Base-by-base conservation (phyloP, 2,329 filamentous ascomycete species). In the Escovopsis weberi region DNA sequence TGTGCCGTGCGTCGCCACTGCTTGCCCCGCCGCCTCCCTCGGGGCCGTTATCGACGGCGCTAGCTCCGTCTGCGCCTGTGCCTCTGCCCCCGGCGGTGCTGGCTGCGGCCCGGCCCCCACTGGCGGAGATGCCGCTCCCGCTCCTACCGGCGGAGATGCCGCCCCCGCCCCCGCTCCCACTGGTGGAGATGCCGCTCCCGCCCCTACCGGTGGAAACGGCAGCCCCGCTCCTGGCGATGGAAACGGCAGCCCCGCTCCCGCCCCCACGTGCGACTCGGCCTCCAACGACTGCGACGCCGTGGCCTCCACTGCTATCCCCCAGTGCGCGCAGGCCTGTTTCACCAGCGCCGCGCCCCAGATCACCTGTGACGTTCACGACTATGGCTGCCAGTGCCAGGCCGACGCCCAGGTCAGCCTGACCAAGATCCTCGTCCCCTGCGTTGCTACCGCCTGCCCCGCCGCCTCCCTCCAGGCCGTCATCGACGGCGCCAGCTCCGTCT, bases 301-400 rank as follows among this genome's bases (percentile, higher is more conserved):
- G 3, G 54, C 53, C 12, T 49, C 44, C 28, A 47, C 51, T 11
- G 53, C 51, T 6, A 46, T 57, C 12, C 55, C 54, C 5, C 39
- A 45, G 9, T 57, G 54, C 30, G 55, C 55, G 6, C 51, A 54
- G 26, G 33, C 44, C 6, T 58, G 56, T 45, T 58, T 58, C 45
- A 37, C 45, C 4, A 51, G 50, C 6, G 48, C 49, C 12, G 53
- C 52, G 1, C 54, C 55, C 1, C 35, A 41, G 0, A 50, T 57
- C 8, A 51, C 52, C 9, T 58, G 56, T 43, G 48, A 46, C n/a
- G 46, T 52, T 6, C 38, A 48, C 26, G 55, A 59, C 46, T 58
- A 53, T 36, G 44, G 41, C 6, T 59, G 56, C 30, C 55, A 58
- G 26, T 59, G 56, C 39, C 41, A 51, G 26, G 44, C 50, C 6